A percentile compares a stretch with the other conserved stretches of the same genome.
These are phyloP conservation scores for Carpinus viminea DNA, from an alignment of 306 rosid species.

Conservation along the genomic window DNA sequence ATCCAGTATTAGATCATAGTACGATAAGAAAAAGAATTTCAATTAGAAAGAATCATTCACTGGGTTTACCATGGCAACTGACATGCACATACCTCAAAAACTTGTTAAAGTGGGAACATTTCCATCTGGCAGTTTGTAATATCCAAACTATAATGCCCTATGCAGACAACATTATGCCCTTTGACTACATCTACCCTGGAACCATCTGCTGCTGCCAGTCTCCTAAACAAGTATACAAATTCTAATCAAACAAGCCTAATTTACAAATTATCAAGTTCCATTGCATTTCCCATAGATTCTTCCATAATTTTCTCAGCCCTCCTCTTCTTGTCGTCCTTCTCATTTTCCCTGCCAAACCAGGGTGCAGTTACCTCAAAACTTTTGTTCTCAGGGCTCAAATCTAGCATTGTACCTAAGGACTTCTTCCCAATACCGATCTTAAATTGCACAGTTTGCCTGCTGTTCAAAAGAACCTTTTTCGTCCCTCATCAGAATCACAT, in stretches of 20 bases:
- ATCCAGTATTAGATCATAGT: conserved; percentile 23
- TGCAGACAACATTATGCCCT: conserved; percentile 47
- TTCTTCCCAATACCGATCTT: conserved; percentile 67
- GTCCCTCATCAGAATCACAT: conserved; percentile 43
- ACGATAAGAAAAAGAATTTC: conserved; percentile 24
- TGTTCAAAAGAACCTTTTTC: conserved; percentile 36
- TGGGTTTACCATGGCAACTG: conserved; percentile 44
- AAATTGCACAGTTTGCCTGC: conserved; percentile 63
- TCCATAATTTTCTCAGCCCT: conserved; percentile 79
- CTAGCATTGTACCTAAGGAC: conserved; percentile 45
- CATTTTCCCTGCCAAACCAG: conserved; percentile 56
- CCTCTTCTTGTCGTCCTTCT: conserved; percentile 72
- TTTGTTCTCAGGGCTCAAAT: conserved; percentile 42
- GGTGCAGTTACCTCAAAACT: conserved; percentile 44
- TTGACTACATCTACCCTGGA: conserved; percentile 50
- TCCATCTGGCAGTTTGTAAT: conserved; percentile 54
- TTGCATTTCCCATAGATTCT: conserved; percentile 69
- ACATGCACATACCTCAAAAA: conserved; percentile 71
- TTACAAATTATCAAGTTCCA: conserved; percentile 75
- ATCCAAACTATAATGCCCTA: conserved; percentile 52
- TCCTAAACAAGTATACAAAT: conserved; percentile 71
- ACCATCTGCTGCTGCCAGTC: conserved; percentile 57
- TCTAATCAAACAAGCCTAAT: conserved; percentile 54
- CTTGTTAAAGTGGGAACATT: conserved; percentile 49
- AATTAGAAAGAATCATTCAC: conserved; percentile 57